Base-by-base conservation (phyloP, 2,329 filamentous ascomycete genomes). In the Biscogniauxia sp. region DNA sequence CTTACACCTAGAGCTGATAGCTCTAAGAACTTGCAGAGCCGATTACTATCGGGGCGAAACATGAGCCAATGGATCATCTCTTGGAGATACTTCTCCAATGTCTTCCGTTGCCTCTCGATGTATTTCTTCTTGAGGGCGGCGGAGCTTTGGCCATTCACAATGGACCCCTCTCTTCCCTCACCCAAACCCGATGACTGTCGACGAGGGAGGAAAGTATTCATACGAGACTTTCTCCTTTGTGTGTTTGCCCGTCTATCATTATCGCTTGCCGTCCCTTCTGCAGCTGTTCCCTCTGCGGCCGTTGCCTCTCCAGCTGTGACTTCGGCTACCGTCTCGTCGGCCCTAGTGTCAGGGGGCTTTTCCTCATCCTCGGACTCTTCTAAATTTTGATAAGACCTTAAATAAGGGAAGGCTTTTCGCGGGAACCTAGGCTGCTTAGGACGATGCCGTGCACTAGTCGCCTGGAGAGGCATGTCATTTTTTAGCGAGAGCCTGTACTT, bases 61-160 rank as follows among this genome's bases (percentile, higher is more conserved):
- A 99, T 98, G 69, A 99, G 87, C 85, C 94, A 98, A 58, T 92
- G 88, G 62, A 98, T 94, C 88, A 98, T 92, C 70, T 94, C 90
- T 65, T 94, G 92, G 20, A 99, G 80, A 73, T 99, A 99, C 54
- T 88, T 87, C 73, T 98, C 95, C 32, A 99, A 80, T 73, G 91
- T 92, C 69, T 88, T 89, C 59, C 94, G 86, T 75, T 97, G 93
- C 63, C 86, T 88, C 68, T 96, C 92, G 50, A 92, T 86, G 68
- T 94, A 96, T 59, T 88, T 80, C 67, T 80, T 79, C 61, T 78
- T 82, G 50, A 82, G 78, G 37, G 87, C 73, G 13, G 78, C 80
- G 66, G 86, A 81, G 55, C 88, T 85, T 56, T 78, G 74, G 25
- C 73, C 70, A 19, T 75, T 77, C 20, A 69, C 56, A 8, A 65